These are phyloP conservation scores for Trichoderma semiorbis DNA, from an alignment of 2,329 filamentous ascomycete genomes.

Conservation along the genomic window DNA sequence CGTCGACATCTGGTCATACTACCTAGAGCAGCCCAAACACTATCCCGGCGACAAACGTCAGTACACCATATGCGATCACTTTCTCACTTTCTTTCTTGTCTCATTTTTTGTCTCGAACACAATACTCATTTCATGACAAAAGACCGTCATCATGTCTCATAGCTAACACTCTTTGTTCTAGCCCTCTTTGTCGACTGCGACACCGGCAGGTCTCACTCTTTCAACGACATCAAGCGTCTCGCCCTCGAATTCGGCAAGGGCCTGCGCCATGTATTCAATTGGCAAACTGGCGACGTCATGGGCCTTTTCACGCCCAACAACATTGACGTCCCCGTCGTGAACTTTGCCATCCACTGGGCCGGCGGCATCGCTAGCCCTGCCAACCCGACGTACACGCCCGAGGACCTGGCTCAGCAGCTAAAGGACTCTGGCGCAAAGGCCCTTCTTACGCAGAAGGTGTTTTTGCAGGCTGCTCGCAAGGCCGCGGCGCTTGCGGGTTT, in stretches of 20 bases:
- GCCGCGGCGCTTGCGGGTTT: constrained; percentile 71
- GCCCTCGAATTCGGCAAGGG: constrained; percentile 78
- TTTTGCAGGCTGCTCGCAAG: constrained; percentile 60
- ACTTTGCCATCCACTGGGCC: constrained; percentile 78
- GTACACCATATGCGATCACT: constrained; percentile 12
- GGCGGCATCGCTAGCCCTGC: constrained; percentile 80
- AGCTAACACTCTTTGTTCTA: constrained; percentile 34
- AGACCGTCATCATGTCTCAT: neutral
- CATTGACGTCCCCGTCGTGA: constrained; percentile 75
- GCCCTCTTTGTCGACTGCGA: constrained; percentile 76
- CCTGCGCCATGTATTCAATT: constrained; percentile 69
- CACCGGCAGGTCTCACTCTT: constrained; percentile 67
- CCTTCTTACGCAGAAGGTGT: constrained; percentile 67
- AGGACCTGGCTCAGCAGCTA: constrained; percentile 82
- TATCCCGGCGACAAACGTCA: constrained; percentile 73
- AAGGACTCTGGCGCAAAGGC: constrained; percentile 72
- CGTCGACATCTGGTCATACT: constrained; percentile 72
- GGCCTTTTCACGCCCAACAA: constrained; percentile 80
- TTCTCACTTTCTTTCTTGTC: neutral
- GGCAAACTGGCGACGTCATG: constrained; percentile 80
- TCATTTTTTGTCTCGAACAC: neutral
- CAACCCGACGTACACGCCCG: constrained; percentile 80
- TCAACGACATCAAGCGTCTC: constrained; percentile 59
- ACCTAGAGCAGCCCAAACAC: constrained; percentile 67
- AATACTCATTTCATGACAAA: neutral